Conservation (phyloP, 805 yeast genomes). For the Starmerella cellae region DNA sequence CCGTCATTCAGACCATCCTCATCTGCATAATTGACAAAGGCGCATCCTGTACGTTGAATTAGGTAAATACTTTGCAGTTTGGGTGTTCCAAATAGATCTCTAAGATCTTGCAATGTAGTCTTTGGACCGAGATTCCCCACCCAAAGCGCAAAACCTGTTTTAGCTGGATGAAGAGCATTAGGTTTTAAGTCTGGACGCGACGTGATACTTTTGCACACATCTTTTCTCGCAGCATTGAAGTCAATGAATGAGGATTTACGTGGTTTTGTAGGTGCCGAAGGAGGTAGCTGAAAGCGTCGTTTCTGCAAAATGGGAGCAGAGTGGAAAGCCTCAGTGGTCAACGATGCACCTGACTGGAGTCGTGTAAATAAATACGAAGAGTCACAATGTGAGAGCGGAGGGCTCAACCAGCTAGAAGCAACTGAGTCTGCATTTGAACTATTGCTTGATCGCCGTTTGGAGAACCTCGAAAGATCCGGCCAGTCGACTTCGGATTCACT, state of each 20-base stretch:
- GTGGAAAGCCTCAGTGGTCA: too few relatives aligned
- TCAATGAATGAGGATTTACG: too few relatives aligned
- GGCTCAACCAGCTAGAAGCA: not conserved
- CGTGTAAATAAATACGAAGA: not conserved
- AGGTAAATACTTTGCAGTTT: slow-evolving; percentile 29
- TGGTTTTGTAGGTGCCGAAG: too few relatives aligned
- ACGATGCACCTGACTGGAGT: too few relatives aligned
- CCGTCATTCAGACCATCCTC: slow-evolving; percentile 26
- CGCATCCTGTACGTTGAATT: slow-evolving; percentile 32
- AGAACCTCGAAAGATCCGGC: slow-evolving; percentile 9
- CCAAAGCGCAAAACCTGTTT: slow-evolving; percentile 34
- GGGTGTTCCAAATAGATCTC: slow-evolving; percentile 29
- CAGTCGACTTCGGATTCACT: slow-evolving; percentile 4
- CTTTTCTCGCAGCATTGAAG: too few relatives aligned
- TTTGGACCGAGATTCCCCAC: slow-evolving; percentile 33
- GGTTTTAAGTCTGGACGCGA: not conserved
- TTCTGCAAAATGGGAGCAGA: too few relatives aligned
- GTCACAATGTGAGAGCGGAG: not conserved
- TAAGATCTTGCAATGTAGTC: slow-evolving; percentile 28
- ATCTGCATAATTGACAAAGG: slow-evolving; percentile 30
- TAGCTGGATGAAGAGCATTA: slow-evolving; percentile 36
- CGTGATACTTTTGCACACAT: too few relatives aligned
- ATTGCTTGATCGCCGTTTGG: not conserved
- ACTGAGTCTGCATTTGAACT: not conserved
- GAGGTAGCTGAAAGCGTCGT: too few relatives aligned